Base-by-base conservation (phyloP, 1,284 basidiomycete species). In the Chiua sp. region DNA sequence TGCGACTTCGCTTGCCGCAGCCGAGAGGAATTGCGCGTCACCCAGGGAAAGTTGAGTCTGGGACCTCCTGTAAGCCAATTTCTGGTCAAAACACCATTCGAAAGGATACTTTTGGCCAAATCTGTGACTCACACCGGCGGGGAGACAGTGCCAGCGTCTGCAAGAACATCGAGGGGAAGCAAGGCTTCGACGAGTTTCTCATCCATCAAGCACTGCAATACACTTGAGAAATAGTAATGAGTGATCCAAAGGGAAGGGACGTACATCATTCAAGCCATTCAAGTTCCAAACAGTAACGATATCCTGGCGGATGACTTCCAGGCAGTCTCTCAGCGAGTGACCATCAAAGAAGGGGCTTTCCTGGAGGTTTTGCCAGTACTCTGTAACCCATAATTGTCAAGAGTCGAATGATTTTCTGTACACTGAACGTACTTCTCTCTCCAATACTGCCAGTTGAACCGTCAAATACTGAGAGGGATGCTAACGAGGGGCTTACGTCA, bases 381-480 rank as follows among this genome's bases (percentile, higher is more conserved):
- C 62, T 63, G 32, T 30, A 16, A 37, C 20, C 30, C 39, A 20
- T n/a, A 11, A 8, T 28, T 15, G 3, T 47, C 8, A 53, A 50
- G 55, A 30, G 20, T 28, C 4, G 8, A n/a, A 23, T 16, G 7
- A 32, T 7, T 10, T 42, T 13, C 23, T 51, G 10, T 22, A 2
- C 13, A 15, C 12, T 18, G 13, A 30, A 59, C 59, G 18, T 7
- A 70, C 72, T 65, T 54, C 65, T 64, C 65, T 61, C 66, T 32
- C 71, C 72, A 7, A 75, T 37, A 16, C 73, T 73, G 23, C 35
- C 10, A 52, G 18, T 42, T 39, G 39, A 42, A 42, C n/a, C n/a
- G 39, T n/a, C 11, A 8, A 42, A 8, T 12, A 20, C 20, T n/a
- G 39, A 42, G 1, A 42, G 39, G 6, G 20, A 42, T n/a, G 39